Evolutionary conservation across 352 stramenopile species (phyloP).

Genomic region (Globisporangium rhizosaccharum): DNA sequence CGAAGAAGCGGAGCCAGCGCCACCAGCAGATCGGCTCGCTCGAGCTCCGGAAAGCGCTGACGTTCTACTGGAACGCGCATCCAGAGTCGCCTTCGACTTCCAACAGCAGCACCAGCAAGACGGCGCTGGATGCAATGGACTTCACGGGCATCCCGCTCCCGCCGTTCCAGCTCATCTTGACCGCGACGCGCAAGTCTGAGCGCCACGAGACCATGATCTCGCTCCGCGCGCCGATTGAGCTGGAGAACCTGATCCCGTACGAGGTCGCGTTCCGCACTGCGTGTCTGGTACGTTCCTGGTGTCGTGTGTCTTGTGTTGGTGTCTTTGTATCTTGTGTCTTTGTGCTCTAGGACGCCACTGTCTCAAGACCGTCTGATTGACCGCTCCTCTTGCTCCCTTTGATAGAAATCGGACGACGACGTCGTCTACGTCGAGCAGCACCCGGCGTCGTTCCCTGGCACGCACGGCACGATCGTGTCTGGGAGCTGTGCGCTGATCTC

Average conservation of each 20-base stretch:
- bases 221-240: constrained; percentile 53
- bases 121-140: background rate
- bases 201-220: constrained; percentile 71
- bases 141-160: constrained; percentile 32
- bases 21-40: constrained; percentile 44
- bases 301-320: background rate
- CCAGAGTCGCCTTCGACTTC: background rate
- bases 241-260: constrained; percentile 79
- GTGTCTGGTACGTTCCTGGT: constrained; percentile 40
- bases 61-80: constrained; percentile 73
- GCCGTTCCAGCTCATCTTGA: constrained; percentile 75
- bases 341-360: background rate
- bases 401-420: constrained; percentile 60
- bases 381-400: too few relatives aligned
- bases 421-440: constrained; percentile 60
- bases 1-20: constrained; percentile 19
- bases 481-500: constrained; percentile 51
- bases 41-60: constrained; percentile 59
- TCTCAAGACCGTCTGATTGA: too few relatives aligned
- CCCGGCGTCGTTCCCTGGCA: constrained; percentile 59
- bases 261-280: constrained; percentile 67
- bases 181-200: constrained; percentile 63
- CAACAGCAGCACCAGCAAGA: too few relatives aligned
- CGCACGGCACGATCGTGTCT: constrained; percentile 44
- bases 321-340: constrained; percentile 10